Base-by-base conservation (phyloP, 148 eudicot species). In the Amaranthus cruentus region DNA sequence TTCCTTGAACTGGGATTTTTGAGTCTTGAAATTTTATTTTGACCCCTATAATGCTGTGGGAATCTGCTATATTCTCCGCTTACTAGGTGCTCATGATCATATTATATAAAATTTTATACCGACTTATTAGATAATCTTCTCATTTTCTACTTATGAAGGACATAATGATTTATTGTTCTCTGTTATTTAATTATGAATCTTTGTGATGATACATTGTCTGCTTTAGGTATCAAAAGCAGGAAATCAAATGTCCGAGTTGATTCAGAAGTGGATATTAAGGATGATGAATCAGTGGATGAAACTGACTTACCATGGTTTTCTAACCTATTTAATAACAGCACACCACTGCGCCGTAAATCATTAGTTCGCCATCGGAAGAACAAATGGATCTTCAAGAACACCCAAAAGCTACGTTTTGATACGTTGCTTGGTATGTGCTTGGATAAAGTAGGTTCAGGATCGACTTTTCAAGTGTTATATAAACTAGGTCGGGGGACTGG, bases 401-500 rank as follows among this genome's bases (percentile, higher is more conserved):
- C 88, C 42, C 86, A 87, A 71, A 65, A 49, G 47, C 62, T 21
- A 70, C 89, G 89, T 48, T 86, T 85, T 75, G 77, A 77, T 52
- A 71, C 77, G 66, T 72, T 92, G 51, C 83, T 92, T 65, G 73
- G 72, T 46, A 59, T 83, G 83, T 88, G 91, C 79, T 88, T 81
- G 56, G 46, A 71, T 4, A 90, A 73, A 81, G 67, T 90, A 76
- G 99, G 99, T 7, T 21, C 93, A 59, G 85, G 81, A 81, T 69
- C 82, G 59, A 81, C 93, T 53, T 49, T 86, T 76, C 57, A 80
- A 3, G 75, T 87, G 21, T 84, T 96, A 73, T 81, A 74, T 78
- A 96, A 73, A 78, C 72, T 96, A 81, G 92, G 92, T n/a, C 85
- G 87, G 58, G 91, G 86, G 77, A 83, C 92, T 14, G 89, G 94